A percentile compares a stretch with the other conserved stretches of the same genome.
Evolutionary conservation across 495 filamentous ascomycete genomes (phyloP).

Genomic region (Polyplosphaeria fusca): DNA sequence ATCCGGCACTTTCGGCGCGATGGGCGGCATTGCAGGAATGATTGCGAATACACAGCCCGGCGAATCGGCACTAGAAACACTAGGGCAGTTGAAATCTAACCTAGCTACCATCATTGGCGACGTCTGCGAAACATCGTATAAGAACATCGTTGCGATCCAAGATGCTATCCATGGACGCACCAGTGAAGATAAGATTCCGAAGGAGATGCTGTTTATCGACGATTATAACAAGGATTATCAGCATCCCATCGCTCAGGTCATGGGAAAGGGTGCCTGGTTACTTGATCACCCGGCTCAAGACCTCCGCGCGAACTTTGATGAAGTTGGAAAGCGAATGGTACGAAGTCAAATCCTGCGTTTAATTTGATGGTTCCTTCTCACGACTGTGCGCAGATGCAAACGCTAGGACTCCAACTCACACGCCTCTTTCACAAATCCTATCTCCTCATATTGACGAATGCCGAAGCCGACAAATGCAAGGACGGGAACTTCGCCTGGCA

Average conservation of each 20-base stretch:
- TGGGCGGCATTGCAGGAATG: neutral
- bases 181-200: conserved; percentile 1
- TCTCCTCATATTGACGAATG: neutral
- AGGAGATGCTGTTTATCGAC: neutral
- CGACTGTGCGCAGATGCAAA: no score
- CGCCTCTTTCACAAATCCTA: neutral
- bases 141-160: neutral
- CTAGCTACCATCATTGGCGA: neutral
- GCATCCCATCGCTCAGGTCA: neutral
- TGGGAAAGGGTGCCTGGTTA: neutral
- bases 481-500: neutral
- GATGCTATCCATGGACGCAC: conserved; percentile 3
- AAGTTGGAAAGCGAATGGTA: conserved; percentile 5
- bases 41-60: conserved; percentile 2
- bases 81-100: neutral
- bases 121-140: neutral
- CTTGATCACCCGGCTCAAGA: neutral
- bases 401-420: no score
- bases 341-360: neutral
- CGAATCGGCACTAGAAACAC: neutral
- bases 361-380: no score
- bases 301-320: neutral
- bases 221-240: neutral
- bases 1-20: neutral
- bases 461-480: neutral